phyloP scores from a whole-genome alignment of 2,329 filamentous ascomycete genomes.

The Xylaria sp. region DNA sequence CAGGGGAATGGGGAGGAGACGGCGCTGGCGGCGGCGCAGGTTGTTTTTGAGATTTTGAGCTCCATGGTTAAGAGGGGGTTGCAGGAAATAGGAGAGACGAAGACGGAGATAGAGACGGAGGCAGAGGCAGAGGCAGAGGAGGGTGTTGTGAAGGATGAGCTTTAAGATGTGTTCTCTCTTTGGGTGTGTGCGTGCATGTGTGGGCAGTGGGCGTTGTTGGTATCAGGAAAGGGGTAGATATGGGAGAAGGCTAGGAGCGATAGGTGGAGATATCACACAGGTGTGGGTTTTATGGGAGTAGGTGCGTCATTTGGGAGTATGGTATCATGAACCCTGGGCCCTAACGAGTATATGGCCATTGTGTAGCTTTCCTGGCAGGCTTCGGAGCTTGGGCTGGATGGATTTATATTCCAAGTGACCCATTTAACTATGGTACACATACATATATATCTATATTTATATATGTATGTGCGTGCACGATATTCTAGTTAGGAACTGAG shows the following conservation, averaged over 20 bases:
- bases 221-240: background rate
- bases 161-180: constrained; percentile 27
- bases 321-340: no score
- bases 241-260: background rate
- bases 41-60: constrained; percentile 87
- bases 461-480: no score
- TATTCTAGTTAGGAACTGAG: no score
- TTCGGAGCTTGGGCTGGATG: no score
- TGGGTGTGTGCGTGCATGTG: background rate
- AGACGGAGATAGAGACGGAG: constrained; percentile 33
- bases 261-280: no score
- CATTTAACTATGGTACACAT: no score
- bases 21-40: constrained; percentile 83
- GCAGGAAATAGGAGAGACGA: constrained; percentile 52
- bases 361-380: no score
- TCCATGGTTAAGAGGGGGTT: constrained; percentile 72
- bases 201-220: background rate
- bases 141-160: constrained; percentile 42
- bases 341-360: no score
- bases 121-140: constrained; percentile 33
- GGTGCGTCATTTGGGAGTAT: no score
- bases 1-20: constrained; percentile 79
- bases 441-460: no score
- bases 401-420: no score
- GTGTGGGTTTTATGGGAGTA: no score